Evolutionary conservation across 2,329 filamentous ascomycete species (phyloP).

Genomic region (Leptographium procerum): DNA sequence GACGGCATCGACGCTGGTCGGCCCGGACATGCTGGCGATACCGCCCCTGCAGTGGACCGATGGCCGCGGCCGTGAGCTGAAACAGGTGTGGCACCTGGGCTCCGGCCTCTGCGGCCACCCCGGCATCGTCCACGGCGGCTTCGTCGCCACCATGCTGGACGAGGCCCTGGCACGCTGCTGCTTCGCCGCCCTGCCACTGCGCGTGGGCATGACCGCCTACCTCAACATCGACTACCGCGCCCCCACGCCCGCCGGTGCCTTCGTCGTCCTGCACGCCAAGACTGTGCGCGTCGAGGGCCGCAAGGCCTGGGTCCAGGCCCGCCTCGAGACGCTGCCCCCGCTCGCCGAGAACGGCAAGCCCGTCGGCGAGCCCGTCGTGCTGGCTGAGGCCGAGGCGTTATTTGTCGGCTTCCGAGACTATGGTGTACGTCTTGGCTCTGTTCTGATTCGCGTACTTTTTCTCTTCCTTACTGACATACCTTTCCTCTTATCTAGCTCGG

Average conservation of each 20-base stretch:
- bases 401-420: constrained; percentile 43
- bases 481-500: not conserved
- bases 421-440: constrained; percentile 42
- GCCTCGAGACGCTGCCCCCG: constrained; percentile 64
- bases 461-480: not conserved
- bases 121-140: constrained; percentile 79
- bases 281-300: constrained; percentile 81
- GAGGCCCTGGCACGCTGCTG: constrained; percentile 82
- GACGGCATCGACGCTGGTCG: constrained; percentile 69
- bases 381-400: constrained; percentile 75
- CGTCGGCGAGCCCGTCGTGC: constrained; percentile 51
- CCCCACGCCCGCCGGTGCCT: constrained; percentile 64
- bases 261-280: constrained; percentile 65
- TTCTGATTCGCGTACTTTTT: not conserved
- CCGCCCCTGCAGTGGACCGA: constrained; percentile 72
- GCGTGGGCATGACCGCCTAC: constrained; percentile 76
- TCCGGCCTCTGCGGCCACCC: constrained; percentile 77
- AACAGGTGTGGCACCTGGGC: constrained; percentile 69
- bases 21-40: constrained; percentile 64
- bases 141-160: constrained; percentile 86
- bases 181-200: constrained; percentile 78
- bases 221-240: constrained; percentile 73
- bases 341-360: constrained; percentile 23
- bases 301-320: constrained; percentile 88
- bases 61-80: constrained; percentile 53